phyloP scores from a whole-genome alignment of 306 rosid species.

The Quercus engelmannii region DNA sequence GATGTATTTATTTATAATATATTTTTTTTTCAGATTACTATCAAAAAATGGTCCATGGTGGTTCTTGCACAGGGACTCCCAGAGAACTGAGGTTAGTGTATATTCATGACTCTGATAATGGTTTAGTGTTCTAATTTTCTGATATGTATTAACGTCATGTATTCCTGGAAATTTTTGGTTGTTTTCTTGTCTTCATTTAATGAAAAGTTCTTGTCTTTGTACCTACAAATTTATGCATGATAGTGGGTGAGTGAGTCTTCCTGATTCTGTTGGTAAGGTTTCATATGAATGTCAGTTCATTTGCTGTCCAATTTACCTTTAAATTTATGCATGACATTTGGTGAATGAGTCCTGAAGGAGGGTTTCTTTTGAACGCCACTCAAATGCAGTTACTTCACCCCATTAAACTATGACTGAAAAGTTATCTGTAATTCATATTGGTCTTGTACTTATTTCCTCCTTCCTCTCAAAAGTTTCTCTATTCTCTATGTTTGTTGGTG shows the following conservation, averaged over 20 bases:
- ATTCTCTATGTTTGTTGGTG: neutral
- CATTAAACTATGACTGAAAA: neutral
- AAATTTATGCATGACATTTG: neutral
- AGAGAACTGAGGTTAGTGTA: slow-evolving; percentile 44
- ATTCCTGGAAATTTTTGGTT: neutral
- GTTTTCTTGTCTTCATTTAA: neutral
- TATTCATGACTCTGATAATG: neutral
- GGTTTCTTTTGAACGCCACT: neutral
- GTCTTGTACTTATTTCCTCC: neutral
- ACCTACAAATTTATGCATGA: neutral
- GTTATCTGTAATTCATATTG: neutral
- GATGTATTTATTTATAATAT: neutral
- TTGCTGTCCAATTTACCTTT: neutral
- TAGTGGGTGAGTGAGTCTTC: neutral
- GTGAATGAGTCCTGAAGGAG: neutral
- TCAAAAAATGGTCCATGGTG: slow-evolving; percentile 93
- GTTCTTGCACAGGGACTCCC: slow-evolving; percentile 67
- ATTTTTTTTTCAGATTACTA: slow-evolving; percentile 52
- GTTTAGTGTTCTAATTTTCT: neutral
- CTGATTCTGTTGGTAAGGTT: neutral
- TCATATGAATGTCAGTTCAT: neutral
- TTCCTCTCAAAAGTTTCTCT: neutral
- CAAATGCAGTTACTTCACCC: neutral
- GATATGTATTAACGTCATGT: neutral
- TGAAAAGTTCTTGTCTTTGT: neutral